Evolutionary conservation across 345 rosid genomes (phyloP), one percentile per base, ranked within the genome.

Genomic region (Ailanthus altissimus): DNA sequence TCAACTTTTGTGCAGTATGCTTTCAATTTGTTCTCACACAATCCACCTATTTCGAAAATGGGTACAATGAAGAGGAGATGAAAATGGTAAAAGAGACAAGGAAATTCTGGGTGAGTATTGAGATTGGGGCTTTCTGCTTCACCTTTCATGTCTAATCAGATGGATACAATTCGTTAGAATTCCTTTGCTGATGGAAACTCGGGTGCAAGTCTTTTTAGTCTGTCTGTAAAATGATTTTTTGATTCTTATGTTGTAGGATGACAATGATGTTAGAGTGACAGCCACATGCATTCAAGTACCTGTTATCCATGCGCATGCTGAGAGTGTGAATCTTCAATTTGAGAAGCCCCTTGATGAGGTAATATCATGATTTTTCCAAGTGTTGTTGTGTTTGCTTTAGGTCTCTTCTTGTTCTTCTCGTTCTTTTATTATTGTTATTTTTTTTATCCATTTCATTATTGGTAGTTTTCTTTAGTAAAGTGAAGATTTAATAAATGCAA

Each of bases 221-320:
- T n/a, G n/a, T 18, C 0, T 45, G 58, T 75, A 10, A 53, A 53
- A 53, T 67, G 43, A 40, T 21, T 20, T 53, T 72, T 36, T 1
- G n/a, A 14, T 83, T 57, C n/a, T 60, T 16, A 46, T 71, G 45
- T 65, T 83, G 79, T 87, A 92, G 99, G 90, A 89, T 83, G 88
- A 96, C 81, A 64, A 77, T 82, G 81, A 93, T 81, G 95, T 96
- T 2, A 90, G 89, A 86, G 94, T 96, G 79, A 92, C 99, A 65
- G 99, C 97, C 6, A 93, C 99, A 26, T 96, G 99, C 84, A 91
- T 96, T 72, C 89, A 97, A 72, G 99, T 94, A 76, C 99, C 99
- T 76, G 94, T 96, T 71, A 96, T 96, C 98, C 98, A 94, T 60
- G 99, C 98, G 40, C 99, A 94, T 79, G 98, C 99, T 23, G 99